Conservation (phyloP, 2,329 filamentous ascomycete species). For the Xylariaceae sp. region DNA sequence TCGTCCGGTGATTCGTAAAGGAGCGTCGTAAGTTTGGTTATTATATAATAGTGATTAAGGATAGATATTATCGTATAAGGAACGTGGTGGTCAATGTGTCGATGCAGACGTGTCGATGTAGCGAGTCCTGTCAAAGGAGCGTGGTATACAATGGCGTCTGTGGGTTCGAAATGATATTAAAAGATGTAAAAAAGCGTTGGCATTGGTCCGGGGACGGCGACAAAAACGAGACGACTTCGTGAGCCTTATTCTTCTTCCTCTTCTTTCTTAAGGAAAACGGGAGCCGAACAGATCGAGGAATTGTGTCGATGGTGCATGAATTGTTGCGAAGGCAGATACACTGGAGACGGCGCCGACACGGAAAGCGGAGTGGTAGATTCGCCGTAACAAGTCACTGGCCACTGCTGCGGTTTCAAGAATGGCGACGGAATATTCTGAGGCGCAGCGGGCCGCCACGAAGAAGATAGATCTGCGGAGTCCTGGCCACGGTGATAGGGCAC, state of each 20-base stretch:
- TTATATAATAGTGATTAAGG: slow-evolving; percentile 30
- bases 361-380: slow-evolving; percentile 36
- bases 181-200: slow-evolving; percentile 19
- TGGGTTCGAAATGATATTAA: slow-evolving; percentile 27
- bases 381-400: slow-evolving; percentile 37
- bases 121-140: slow-evolving; percentile 35
- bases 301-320: slow-evolving; percentile 35
- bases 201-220: slow-evolving; percentile 12
- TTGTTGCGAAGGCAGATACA: slow-evolving; percentile 33
- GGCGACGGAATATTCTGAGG: slow-evolving; percentile 40
- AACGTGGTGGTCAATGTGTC: slow-evolving; percentile 35
- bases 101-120: slow-evolving; percentile 32
- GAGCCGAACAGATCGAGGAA: slow-evolving; percentile 33
- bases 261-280: slow-evolving; percentile 31
- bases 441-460: slow-evolving; percentile 34
- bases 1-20: slow-evolving; percentile 35
- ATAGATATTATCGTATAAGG: slow-evolving; percentile 31
- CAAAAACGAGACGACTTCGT: slow-evolving; percentile 2
- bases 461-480: slow-evolving; percentile 18
- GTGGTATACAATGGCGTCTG: slow-evolving; percentile 36
- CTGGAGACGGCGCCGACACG: slow-evolving; percentile 32
- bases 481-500: slow-evolving; percentile 30
- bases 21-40: slow-evolving; percentile 35
- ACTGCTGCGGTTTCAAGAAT: slow-evolving; percentile 40
- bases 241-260: slow-evolving; percentile 27